A percentile compares a stretch with the other conserved stretches of the same genome.
phyloP scores from a whole-genome alignment of 2,329 filamentous ascomycete genomes.

The Cladophialophora bantiana region DNA sequence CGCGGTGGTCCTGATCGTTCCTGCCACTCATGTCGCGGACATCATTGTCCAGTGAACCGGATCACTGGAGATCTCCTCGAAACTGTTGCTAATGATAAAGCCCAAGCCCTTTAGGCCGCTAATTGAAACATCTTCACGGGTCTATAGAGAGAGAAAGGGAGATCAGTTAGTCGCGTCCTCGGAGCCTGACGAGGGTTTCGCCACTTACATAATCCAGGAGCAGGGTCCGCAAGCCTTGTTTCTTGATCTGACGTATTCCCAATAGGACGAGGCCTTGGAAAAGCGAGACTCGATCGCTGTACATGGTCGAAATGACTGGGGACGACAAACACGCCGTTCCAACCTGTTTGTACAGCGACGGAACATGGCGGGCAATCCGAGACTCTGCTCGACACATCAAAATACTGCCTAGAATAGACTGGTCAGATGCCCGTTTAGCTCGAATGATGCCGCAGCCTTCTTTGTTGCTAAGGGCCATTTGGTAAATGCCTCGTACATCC shows the following conservation, averaged over 20 bases:
- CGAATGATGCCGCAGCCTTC: slow-evolving; percentile 81
- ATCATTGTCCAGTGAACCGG: slow-evolving; percentile 67
- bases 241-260: slow-evolving; percentile 82
- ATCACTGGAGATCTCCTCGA: slow-evolving; percentile 79
- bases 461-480: slow-evolving; percentile 73
- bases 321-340: slow-evolving; percentile 79
- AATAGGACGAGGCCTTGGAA: slow-evolving; percentile 82
- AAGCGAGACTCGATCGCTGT: slow-evolving; percentile 72
- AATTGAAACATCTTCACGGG: slow-evolving; percentile 73
- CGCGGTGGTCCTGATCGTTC: background rate
- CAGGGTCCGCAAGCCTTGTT: slow-evolving; percentile 74
- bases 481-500: slow-evolving; percentile 81
- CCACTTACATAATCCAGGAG: slow-evolving; percentile 79
- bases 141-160: slow-evolving; percentile 52
- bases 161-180: slow-evolving; percentile 24
- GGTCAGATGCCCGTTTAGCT: slow-evolving; percentile 73
- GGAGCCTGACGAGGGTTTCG: background rate
- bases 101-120: slow-evolving; percentile 80
- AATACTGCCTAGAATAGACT: slow-evolving; percentile 76
- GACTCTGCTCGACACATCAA: slow-evolving; percentile 78
- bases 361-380: slow-evolving; percentile 72
- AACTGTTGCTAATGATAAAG: slow-evolving; percentile 78
- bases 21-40: slow-evolving; percentile 29
- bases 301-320: slow-evolving; percentile 74
- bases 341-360: slow-evolving; percentile 65